Base-by-base conservation (phyloP, 2,329 filamentous ascomycete species). In the Aspergillus sp. region DNA sequence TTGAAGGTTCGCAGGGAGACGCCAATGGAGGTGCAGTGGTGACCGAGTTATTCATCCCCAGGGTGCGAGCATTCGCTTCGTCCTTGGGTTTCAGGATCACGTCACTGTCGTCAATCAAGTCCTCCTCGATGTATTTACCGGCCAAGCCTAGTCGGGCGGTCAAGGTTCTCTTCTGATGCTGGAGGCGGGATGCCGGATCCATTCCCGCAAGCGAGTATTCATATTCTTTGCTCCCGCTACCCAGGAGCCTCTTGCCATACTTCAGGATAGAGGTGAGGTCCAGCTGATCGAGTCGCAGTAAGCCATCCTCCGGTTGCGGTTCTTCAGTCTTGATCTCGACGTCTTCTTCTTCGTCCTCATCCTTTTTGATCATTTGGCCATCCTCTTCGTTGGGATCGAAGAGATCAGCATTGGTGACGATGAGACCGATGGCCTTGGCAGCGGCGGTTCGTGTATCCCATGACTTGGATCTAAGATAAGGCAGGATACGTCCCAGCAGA, bases 401-500 rank as follows among this genome's bases (percentile, higher is more conserved):
- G 42, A 82, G 76, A 50, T 90, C 85, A 1, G 92, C 90, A 78
- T 97, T 89, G 53, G 93, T 87, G 56, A 95, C 86, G 60, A 99
- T 97, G 64, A 93, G 91, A 53, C 93, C 93, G 53, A 99, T 87
- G 17, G 94, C 94, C 73, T 93, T 95, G 61, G 93, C 91, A 44
- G 95, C 89, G 49, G 94, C 95, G 55, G 88, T 92, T 61, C 95
- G 82, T 22, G 94, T 99, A 67, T 99, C 94, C 94, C 94, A 99
- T 68, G 92, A 93, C 70, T 93, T 96, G 62, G 94, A 93, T 53
- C 90, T 85, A 26, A 99, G 81, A 72, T 96, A 99, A 1, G 94
- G 93, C n/a, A 99, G 86, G 30, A 99, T 92, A 55, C 93, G 83
- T 26, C 90, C 93, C 11, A 99, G 81, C 6, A 99, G 82, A 68